These are phyloP conservation scores for Fusarium penzigii DNA, from an alignment of 2,329 filamentous ascomycete species.

Conservation along the genomic window DNA sequence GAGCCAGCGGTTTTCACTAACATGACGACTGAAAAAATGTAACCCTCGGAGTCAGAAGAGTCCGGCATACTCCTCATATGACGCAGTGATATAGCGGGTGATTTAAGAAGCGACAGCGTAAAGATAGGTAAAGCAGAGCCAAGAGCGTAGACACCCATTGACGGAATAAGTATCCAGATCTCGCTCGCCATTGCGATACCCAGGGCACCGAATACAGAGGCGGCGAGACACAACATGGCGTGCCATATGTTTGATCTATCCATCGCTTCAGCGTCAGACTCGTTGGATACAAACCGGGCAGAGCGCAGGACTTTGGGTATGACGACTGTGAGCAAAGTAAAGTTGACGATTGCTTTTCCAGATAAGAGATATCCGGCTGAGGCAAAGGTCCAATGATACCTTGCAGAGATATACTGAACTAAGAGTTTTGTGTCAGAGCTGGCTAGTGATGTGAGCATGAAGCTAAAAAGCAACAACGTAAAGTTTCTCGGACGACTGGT, in stretches of 20 bases:
- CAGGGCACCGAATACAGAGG: slow-evolving; percentile 39
- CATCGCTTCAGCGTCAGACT: background rate
- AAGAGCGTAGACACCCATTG: slow-evolving; percentile 48
- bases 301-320: slow-evolving; percentile 41
- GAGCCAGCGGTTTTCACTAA: slow-evolving; percentile 50
- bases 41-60: slow-evolving; percentile 35
- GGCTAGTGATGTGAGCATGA: slow-evolving; percentile 50
- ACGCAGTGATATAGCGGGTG: slow-evolving; percentile 36
- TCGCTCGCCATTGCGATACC: slow-evolving; percentile 42
- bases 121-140: slow-evolving; percentile 52
- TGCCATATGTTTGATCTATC: slow-evolving; percentile 21
- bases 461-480: slow-evolving; percentile 43
- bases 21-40: slow-evolving; percentile 54
- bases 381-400: slow-evolving; percentile 48
- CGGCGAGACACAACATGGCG: slow-evolving; percentile 20
- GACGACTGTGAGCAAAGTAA: slow-evolving; percentile 43
- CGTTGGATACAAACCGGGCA: no score
- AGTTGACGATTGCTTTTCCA: slow-evolving; percentile 50
- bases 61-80: background rate
- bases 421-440: slow-evolving; percentile 53
- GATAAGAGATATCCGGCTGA: slow-evolving; percentile 50
- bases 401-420: slow-evolving; percentile 51
- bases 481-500: slow-evolving; percentile 43
- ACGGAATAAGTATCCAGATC: slow-evolving; percentile 43
- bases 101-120: slow-evolving; percentile 49